Base-by-base conservation (phyloP, 345 rosid species). In the Linum tenue region DNA sequence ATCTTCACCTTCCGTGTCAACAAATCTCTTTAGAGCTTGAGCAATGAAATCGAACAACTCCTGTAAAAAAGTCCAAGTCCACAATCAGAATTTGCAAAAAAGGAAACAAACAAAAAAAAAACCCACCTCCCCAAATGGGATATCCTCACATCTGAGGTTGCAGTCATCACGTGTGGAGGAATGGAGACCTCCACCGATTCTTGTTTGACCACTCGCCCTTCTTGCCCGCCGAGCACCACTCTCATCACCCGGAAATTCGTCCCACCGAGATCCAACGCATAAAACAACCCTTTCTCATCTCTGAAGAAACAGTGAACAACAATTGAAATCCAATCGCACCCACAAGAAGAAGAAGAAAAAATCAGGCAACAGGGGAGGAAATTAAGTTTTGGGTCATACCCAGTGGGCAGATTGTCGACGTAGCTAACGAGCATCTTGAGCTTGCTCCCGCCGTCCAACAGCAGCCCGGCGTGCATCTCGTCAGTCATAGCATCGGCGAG, bases 401-500 rank as follows among this genome's bases (percentile, higher is more conserved):
- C 99, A 59, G 94, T 79, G 17, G 98, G 99, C 40, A 95, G 96
- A 73, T 86, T 89, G 69, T 89, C 96, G 12, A 91, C 99, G 57
- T 69, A 89, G 94, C 89, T 95, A 75, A 95, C 86, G 67, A 91
- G 73, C 99, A 95, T 95, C 87, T 95, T 91, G 73, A 95, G 98
- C 75, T 91, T 87, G 79, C 96, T 86, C 35, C 98, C 98, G 69
- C 91, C 95, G 66, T 95, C 98, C 58, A 95, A 89, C 8, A 91
- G 95, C 60, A 95, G 99, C 37, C 98, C 99, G 14, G 98, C 99
- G 69, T 89, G 94, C 97, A 91, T 95, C 98, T 91, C 99, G 40
- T 86, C 97, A 22, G 96, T 76, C 99, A 95, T 83, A 61, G 99
- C 98, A 70, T 91, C 98, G 16, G 97, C 97, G 65, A 91, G 87